phyloP scores from a whole-genome alignment of 2,329 filamentous ascomycete species.

The Microsporum ferrugineum region DNA sequence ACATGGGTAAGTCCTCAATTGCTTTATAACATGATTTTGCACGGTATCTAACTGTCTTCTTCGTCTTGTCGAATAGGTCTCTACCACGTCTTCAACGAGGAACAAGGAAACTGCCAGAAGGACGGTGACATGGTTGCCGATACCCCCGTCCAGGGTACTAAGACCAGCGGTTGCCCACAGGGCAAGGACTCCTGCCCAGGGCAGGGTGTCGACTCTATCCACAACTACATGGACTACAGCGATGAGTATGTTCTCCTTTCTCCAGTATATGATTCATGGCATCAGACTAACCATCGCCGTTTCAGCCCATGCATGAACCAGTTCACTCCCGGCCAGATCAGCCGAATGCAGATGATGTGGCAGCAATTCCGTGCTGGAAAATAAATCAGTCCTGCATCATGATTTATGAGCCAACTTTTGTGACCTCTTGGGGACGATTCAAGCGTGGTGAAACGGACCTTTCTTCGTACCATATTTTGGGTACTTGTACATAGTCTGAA shows the following conservation, averaged over 20 bases:
- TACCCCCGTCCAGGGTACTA: constrained; percentile 19
- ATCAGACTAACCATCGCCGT: constrained; percentile 2
- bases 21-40: background rate
- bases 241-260: constrained; percentile 13
- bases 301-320: constrained; percentile 16
- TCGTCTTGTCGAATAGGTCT: constrained; percentile 10
- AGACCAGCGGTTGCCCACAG: constrained; percentile 18
- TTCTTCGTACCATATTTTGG: background rate
- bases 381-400: background rate
- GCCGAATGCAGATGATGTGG: constrained; percentile 19
- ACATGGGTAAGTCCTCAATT: constrained; percentile 17
- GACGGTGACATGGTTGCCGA: constrained; percentile 19
- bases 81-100: constrained; percentile 20
- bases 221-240: constrained; percentile 28
- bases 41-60: background rate
- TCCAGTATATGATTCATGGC: background rate
- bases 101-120: constrained; percentile 19
- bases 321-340: constrained; percentile 21
- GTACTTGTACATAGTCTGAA: no score
- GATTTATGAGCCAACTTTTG: background rate
- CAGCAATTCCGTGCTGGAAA: constrained; percentile 15
- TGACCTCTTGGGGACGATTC: background rate
- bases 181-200: constrained; percentile 21
- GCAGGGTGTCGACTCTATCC: constrained; percentile 22
- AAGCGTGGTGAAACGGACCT: background rate